Evolutionary conservation across 768 basidiomycete genomes (phyloP).

Genomic region (Tremella mesenterica): DNA sequence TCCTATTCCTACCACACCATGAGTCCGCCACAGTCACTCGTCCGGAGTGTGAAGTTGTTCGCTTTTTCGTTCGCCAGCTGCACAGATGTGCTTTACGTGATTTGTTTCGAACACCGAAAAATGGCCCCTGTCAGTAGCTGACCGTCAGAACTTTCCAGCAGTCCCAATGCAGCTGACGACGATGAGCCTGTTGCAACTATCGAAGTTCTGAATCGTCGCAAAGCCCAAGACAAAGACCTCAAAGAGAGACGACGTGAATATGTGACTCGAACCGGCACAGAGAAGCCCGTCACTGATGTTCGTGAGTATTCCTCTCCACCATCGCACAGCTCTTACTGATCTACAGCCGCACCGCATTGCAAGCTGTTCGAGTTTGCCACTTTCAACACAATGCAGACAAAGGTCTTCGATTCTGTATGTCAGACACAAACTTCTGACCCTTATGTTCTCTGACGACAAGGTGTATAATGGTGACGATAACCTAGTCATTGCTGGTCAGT

Average conservation of each 20-base stretch:
- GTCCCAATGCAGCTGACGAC: not conserved
- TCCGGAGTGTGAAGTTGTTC: too few relatives aligned
- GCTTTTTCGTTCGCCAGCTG: too few relatives aligned
- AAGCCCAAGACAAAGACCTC: slow-evolving; percentile 1
- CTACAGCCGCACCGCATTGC: slow-evolving; percentile 62
- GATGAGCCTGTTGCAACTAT: slow-evolving; percentile 14
- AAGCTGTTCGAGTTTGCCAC: slow-evolving; percentile 73
- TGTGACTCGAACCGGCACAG: not conserved
- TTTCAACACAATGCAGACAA: slow-evolving; percentile 90
- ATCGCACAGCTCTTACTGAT: not conserved
- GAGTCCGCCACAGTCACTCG: too few relatives aligned
- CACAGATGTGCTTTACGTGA: too few relatives aligned
- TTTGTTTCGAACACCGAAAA: too few relatives aligned
- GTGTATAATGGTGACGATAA: slow-evolving; percentile 41
- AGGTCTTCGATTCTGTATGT: slow-evolving; percentile 66
- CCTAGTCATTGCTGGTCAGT: slow-evolving; percentile 43
- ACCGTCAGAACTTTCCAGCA: too few relatives aligned
- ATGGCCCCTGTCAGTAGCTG: too few relatives aligned
- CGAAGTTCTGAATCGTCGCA: slow-evolving; percentile 9
- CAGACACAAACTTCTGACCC: not conserved
- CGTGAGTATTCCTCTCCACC: slow-evolving; percentile 25
- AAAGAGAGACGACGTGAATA: not conserved
- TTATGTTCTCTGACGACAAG: slow-evolving; percentile 43
- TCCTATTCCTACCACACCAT: too few relatives aligned
- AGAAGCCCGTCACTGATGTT: slow-evolving; percentile 45